Percentiles rank a stretch among this genome's conserved stretches.
Evolutionary conservation across 2,329 filamentous ascomycete species (phyloP).

Genomic region (Aspergillus tamarii): DNA sequence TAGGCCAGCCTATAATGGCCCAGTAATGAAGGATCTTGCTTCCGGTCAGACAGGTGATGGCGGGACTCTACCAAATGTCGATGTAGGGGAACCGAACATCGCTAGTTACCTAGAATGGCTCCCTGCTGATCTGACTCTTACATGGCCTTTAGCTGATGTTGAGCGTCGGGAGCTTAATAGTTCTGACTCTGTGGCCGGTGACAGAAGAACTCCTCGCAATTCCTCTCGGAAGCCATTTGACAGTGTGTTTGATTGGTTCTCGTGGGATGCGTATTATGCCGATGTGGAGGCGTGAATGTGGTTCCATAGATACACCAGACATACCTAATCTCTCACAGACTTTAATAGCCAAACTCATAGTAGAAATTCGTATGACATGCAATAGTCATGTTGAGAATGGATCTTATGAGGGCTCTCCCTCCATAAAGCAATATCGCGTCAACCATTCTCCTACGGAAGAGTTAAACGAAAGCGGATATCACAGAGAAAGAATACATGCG

Average conservation of each 20-base stretch:
- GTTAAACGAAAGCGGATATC: too few species aligned
- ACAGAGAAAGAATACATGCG: too few species aligned
- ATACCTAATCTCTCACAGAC: neutral
- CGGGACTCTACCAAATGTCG: neutral
- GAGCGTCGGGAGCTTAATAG: neutral
- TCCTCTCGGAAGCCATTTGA: neutral
- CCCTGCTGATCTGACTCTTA: neutral
- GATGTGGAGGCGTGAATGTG: neutral
- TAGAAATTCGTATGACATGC: neutral
- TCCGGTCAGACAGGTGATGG: too few species aligned
- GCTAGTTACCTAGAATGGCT: slow-evolving; percentile 9
- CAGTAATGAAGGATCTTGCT: neutral
- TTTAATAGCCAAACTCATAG: too few species aligned
- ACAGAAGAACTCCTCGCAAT: neutral
- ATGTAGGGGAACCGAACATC: neutral
- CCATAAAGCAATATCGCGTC: too few species aligned
- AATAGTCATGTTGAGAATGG: too few species aligned
- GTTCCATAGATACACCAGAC: neutral
- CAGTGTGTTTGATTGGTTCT: slow-evolving; percentile 8
- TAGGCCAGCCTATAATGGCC: neutral
- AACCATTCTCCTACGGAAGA: too few species aligned
- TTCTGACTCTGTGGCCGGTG: neutral
- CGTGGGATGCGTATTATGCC: slow-evolving; percentile 7
- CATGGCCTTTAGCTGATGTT: neutral
- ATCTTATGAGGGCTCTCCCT: too few species aligned